Base-by-base conservation (phyloP, 768 basidiomycete species). In the Nidularia pulvinata region DNA sequence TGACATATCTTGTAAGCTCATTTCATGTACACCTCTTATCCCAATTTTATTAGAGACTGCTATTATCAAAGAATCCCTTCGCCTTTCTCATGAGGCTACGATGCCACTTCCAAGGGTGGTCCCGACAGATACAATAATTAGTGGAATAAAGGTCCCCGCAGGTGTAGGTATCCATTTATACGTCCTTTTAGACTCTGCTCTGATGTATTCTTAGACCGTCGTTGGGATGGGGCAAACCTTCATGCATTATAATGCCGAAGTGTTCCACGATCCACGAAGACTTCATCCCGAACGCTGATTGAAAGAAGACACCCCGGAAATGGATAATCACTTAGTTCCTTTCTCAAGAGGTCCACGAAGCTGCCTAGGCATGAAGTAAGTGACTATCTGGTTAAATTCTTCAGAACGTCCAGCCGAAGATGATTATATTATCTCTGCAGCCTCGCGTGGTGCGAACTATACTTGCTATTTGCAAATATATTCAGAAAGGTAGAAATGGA, bases 281-380 rank as follows among this genome's bases (percentile, higher is more conserved):
- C 79, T 80, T 55, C 50, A 60, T n/a, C 77, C 78, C 0, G 74
- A 78, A 47, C 62, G 79, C 25, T 80, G 78, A 78, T 62, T 78
- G 1, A 59, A 64, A 14, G 56, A 65, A 4, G 58, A 70, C 35
- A 65, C 70, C 6, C 59, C 62, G 13, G 64, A 71, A 14, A 68
- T 79, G 32, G 76, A 78, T 13, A 66, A 67, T 25, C 71, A 74
- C 52, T 63, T 79, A 7, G 73, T 76, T 7, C 57, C 71, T 9
- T 78, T 80, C 56, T 74, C 73, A 19, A 76, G 72, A 57, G 78
- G 77, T 0, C 75, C 77, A 5, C 59, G 78, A n/a, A 72, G 70
- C 47, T 79, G 78, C 52, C 53, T 78, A 6, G 77, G 76, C 7
- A 71, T 77, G 19, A 78, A 77, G 75, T 78, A 45, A 32, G 74